Conservation (phyloP, 345 rosid genomes). For the Carallia brachiata region DNA sequence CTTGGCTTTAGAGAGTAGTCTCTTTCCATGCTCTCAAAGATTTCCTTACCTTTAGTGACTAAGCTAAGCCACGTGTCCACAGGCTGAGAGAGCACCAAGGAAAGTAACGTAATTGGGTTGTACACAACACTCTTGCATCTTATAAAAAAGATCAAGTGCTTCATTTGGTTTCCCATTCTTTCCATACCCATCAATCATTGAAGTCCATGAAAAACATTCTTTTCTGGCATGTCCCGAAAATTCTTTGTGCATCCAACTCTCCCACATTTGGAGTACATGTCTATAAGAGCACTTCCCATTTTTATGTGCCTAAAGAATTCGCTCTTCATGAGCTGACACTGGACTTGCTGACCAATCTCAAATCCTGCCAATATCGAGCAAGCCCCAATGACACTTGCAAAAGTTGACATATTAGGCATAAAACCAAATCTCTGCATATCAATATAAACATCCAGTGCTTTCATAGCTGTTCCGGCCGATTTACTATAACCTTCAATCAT, state of each 20-base stretch:
- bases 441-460: slow-evolving; percentile 53
- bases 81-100: slow-evolving; percentile 82
- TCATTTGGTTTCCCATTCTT: slow-evolving; percentile 68
- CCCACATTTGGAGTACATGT: slow-evolving; percentile 90
- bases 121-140: slow-evolving; percentile 46
- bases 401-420: slow-evolving; percentile 65
- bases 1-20: slow-evolving; percentile 60
- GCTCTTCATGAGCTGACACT: slow-evolving; percentile 64
- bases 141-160: slow-evolving; percentile 67
- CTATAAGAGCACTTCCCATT: slow-evolving; percentile 84
- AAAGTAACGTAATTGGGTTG: slow-evolving; percentile 78
- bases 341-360: slow-evolving; percentile 72
- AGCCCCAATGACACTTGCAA: slow-evolving; percentile 80
- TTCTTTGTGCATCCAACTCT: slow-evolving; percentile 55
- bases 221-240: slow-evolving; percentile 64
- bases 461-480: slow-evolving; percentile 46
- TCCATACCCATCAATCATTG: slow-evolving; percentile 96
- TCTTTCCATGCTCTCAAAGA: slow-evolving; percentile 77
- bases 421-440: slow-evolving; percentile 62
- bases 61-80: slow-evolving; percentile 87
- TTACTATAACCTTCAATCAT: slow-evolving; percentile 93
- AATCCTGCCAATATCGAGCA: slow-evolving; percentile 65
- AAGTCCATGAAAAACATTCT: slow-evolving; percentile 89
- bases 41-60: slow-evolving; percentile 60
- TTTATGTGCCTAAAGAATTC: slow-evolving; percentile 48